Evolutionary conservation across 306 rosid species (phyloP).

Genomic region (Cucurbita pepo): DNA sequence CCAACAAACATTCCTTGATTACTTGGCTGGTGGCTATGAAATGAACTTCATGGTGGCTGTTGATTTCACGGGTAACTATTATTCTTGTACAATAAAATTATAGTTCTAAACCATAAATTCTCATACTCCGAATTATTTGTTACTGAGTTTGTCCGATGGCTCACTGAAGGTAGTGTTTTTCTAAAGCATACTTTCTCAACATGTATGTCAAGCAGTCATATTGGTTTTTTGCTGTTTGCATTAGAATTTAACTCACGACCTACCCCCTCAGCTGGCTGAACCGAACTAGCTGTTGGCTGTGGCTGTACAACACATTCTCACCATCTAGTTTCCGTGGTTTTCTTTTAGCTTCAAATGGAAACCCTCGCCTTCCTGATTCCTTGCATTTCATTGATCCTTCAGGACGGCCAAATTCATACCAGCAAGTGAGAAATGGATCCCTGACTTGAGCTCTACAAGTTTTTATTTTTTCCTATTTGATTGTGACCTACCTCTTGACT

Average conservation of each 20-base stretch:
- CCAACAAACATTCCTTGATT: constrained; percentile 81
- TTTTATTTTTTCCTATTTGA: constrained; percentile 10
- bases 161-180: not conserved
- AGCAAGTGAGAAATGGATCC: constrained; percentile 56
- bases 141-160: not conserved
- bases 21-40: constrained; percentile 82
- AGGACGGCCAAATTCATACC: constrained; percentile 92
- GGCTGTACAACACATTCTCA: not conserved
- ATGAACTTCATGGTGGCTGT: constrained; percentile 91
- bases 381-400: constrained; percentile 95
- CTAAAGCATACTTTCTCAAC: not conserved
- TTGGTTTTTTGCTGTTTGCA: not conserved
- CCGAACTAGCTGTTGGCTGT: not conserved
- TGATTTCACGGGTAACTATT: constrained; percentile 71
- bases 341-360: constrained; percentile 94
- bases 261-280: not conserved
- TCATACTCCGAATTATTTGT: not conserved
- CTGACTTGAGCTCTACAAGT: constrained; percentile 2
- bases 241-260: not conserved
- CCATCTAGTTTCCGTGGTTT: constrained; percentile 6
- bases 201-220: not conserved
- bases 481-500: not conserved
- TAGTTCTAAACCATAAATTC: not conserved
- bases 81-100: not conserved
- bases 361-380: constrained; percentile 97